Conservation (phyloP, 2,329 filamentous ascomycete genomes). For the Clonostachys chloroleuca region DNA sequence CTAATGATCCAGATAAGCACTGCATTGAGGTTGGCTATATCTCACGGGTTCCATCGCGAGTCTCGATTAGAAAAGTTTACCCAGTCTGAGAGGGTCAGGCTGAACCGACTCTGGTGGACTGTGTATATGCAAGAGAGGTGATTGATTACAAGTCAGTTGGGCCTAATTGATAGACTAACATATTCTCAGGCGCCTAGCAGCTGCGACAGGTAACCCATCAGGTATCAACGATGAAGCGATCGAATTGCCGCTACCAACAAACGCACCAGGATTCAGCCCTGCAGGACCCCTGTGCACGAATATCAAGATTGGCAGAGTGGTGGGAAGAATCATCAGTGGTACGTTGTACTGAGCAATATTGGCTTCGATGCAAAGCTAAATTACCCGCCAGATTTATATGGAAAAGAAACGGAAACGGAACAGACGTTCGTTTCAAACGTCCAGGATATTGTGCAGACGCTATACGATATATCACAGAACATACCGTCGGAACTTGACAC, state of each 20-base stretch:
- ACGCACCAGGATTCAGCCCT: background rate
- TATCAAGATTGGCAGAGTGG: background rate
- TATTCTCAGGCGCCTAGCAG: background rate
- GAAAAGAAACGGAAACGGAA: background rate
- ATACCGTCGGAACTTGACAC: background rate
- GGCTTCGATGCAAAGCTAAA: too few species aligned
- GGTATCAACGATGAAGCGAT: background rate
- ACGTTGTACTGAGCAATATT: too few species aligned
- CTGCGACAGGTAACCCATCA: background rate
- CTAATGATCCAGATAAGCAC: background rate
- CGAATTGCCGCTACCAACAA: background rate
- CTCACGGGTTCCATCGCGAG: background rate
- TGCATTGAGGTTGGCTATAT: background rate
- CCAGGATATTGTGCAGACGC: background rate
- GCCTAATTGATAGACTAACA: background rate
- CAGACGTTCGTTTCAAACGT: background rate
- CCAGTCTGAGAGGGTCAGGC: background rate
- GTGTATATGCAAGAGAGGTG: background rate
- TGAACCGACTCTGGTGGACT: background rate
- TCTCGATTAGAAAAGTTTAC: background rate
- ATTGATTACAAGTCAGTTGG: background rate
- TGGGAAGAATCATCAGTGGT: background rate
- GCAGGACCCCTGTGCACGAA: background rate
- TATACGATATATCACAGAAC: background rate
- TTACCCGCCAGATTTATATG: background rate